Evolutionary conservation across 2,329 filamentous ascomycete genomes (phyloP).

Genomic region (Dryadomyces quercus-mongolicae): DNA sequence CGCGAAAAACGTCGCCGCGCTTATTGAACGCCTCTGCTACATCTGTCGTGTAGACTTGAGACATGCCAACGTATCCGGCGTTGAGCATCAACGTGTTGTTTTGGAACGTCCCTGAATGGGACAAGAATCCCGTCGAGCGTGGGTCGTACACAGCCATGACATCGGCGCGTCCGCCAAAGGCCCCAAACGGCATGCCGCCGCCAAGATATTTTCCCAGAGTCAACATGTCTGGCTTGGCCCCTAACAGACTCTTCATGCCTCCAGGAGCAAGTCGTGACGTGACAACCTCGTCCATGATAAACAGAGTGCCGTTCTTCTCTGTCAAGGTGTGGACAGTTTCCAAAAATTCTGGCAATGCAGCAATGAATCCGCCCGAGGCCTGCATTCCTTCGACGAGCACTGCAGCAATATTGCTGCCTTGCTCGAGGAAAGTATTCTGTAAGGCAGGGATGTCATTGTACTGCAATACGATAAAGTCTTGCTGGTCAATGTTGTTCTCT

Average conservation of each 20-base stretch:
- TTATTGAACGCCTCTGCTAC: constrained; percentile 19
- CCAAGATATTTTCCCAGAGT: constrained; percentile 47
- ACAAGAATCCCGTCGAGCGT: constrained; percentile 25
- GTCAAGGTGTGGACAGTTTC: constrained; percentile 34
- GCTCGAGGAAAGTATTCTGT: constrained; percentile 23
- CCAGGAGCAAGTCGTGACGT: constrained; percentile 45
- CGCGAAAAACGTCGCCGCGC: constrained; percentile 18
- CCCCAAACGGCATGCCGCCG: constrained; percentile 45
- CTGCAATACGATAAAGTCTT: constrained; percentile 44
- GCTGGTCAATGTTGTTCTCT: constrained; percentile 30
- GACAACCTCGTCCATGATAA: constrained; percentile 62
- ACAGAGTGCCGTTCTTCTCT: constrained; percentile 33
- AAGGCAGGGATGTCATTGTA: constrained; percentile 48
- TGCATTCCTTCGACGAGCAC: constrained; percentile 56
- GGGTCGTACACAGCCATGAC: constrained; percentile 63
- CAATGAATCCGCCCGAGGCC: constrained; percentile 44
- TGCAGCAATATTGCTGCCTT: constrained; percentile 31
- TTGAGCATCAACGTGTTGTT: constrained; percentile 48
- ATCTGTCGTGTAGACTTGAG: constrained; percentile 23
- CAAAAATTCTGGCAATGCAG: constrained; percentile 39
- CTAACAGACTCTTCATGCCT: constrained; percentile 51
- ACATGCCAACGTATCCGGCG: constrained; percentile 32
- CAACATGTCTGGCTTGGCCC: constrained; percentile 39
- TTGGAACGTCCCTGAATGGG: constrained; percentile 44
- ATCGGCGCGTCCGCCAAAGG: constrained; percentile 43